These are phyloP conservation scores for Westerdykella aurantiaca DNA, from an alignment of 2,329 filamentous ascomycete genomes.

Conservation along the genomic window DNA sequence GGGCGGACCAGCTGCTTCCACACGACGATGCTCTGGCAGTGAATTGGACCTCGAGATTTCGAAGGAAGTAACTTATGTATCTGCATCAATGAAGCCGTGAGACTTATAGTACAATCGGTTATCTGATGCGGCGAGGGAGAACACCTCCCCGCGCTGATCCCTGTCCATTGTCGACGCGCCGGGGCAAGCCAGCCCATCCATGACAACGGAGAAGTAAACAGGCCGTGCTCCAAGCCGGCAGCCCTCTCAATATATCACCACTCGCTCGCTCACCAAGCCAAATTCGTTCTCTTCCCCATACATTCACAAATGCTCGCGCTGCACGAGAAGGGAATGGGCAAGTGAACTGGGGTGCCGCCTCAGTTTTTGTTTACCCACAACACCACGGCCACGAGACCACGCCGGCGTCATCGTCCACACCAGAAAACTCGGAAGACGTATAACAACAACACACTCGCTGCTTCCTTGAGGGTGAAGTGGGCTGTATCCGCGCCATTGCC, in stretches of 20 bases:
- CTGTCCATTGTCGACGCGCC: conserved; percentile 6
- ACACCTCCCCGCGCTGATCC: conserved; percentile 4
- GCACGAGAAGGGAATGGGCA: neutral
- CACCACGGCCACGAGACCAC: conserved; percentile 1
- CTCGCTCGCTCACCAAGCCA: conserved; percentile 1
- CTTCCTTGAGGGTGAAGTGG: neutral
- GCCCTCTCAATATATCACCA: conserved; percentile 1
- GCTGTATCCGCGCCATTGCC: neutral
- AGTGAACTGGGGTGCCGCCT: conserved; percentile 2
- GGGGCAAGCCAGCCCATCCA: conserved; percentile 15
- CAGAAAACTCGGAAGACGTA: neutral
- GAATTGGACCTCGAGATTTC: neutral
- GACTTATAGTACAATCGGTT: too few relatives aligned
- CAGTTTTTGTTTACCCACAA: conserved; percentile 13
- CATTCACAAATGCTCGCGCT: too few relatives aligned
- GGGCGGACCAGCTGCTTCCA: conserved; percentile 3
- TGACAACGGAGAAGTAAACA: conserved; percentile 21
- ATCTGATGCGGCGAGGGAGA: conserved; percentile 1
- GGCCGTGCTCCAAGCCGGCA: conserved; percentile 12
- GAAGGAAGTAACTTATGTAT: too few relatives aligned
- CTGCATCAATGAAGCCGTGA: too few relatives aligned
- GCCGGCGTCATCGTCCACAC: neutral
- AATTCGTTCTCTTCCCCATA: neutral
- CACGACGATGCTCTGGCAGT: conserved; percentile 7
- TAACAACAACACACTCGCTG: neutral